Base-by-base conservation (phyloP, 2,329 filamentous ascomycete genomes). In the Triangularia verruculosa region DNA sequence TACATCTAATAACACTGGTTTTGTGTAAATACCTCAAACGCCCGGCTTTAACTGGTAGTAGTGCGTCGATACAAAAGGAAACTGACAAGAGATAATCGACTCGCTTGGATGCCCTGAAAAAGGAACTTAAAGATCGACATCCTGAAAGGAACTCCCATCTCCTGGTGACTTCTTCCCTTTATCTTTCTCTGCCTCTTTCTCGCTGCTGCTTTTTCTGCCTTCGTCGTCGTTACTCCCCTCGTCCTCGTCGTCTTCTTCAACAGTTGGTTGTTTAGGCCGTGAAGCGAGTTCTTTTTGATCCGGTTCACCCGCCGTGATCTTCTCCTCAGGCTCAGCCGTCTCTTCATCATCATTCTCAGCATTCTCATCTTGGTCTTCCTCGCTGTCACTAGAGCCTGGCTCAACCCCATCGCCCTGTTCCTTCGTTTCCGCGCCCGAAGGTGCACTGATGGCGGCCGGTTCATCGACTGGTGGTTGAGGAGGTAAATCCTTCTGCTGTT, bases 141-240 rank as follows among this genome's bases (percentile, higher is more conserved):
- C 84, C 70, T 88, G 85, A 74, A 89, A 88, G n/a, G 84, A 85
- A 4, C 80, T 79, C 0, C 83, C 82, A 67, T 86, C 84, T 17
- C 78, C 80, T 2, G 84, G 80, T 6, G 83, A 83, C 51, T 78
- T 75, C 15, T 78, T 47, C 75, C 0, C 78, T 75, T n/a, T 22
- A 20, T 59, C 66, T 79, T 81, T 76, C 74, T 15, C 76, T 30
- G 71, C 72, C 71, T 15, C 74, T 71, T 73, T 70, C n/a, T 70
- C 70, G 15, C 32, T 34, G 32, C 32, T 54, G 22, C 51, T 67
- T 32, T 76, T 74, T 6, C 77, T 76, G 5, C 72, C 72, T 7
- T 72, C 69, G 12, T 73, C 72, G 13, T 73, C 72, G 20, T 71
- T 55, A 61, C 67, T 54, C 32, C 64, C 69, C 34, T 65, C 73